Base-by-base conservation (phyloP, 164 flowering plant species). In the Paratinospora sagittata region DNA sequence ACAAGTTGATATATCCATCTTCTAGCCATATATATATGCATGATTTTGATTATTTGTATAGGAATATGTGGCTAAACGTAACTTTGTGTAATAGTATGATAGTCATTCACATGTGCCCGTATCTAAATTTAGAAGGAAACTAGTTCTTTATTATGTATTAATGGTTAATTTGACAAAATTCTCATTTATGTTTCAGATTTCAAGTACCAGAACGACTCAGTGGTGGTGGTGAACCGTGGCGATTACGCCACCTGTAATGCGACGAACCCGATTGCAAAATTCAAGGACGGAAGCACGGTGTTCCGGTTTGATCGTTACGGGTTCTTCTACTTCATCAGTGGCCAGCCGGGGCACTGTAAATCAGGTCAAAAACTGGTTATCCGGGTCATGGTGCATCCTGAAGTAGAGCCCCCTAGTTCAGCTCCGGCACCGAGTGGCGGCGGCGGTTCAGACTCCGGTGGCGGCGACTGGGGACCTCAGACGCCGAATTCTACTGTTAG, bases 161-260 rank as follows among this genome's bases (percentile, higher is more conserved):
- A 55, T 27, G 3, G 27, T 41, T 23, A 67, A 49, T 65, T 71
- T 65, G 45, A 8, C 34, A 30, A 30, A 4, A 30, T 30, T 30
- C 4, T 30, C 4, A 1, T 30, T 30, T 30, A 4, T 30, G 34
- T 30, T 57, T 36, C 70, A 88, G 92, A 80, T 72, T 88, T 88
- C 82, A 81, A 82, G 82, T 88, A 87, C 76, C 19, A 67, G 39
- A 77, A 84, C 19, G 88, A 89, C 75, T 87, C 93, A 0, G 93
- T 89, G 12, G 77, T 89, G 36, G 78, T 74, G 27, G 93, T 89
- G 78, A 74, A 76, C 63, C 68, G 66, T 17, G 72, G 39, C 0
- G 85, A 80, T n/a, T 89, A 83, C 74, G 66, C 39, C 14, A 49
- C 60, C 33, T 89, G 93, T 80, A 65, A 67, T 24, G 69, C 62